Evolutionary conservation across 1,139 yeast species (phyloP), one percentile per base, ranked within the genome.

Genomic region (Casaregolazyma suthepensis): DNA sequence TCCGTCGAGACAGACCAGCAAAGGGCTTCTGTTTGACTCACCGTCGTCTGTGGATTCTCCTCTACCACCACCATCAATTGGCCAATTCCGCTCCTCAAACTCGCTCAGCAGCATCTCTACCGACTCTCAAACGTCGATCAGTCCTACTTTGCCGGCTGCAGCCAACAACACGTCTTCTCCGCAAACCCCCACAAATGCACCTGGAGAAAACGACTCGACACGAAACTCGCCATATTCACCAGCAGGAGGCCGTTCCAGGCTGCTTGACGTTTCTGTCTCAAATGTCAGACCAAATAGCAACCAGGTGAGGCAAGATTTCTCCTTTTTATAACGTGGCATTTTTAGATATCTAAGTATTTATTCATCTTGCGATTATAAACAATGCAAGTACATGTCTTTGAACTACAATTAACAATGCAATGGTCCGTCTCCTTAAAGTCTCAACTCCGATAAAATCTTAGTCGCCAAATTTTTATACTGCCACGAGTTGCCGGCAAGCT

Each of bases 401-500:
- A 35, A 35, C 40, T 35, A 35, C 40, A 15, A 13, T 35, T 15
- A 35, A 35, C 17, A 35, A 35, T 35, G 40, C 40, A 35, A 35
- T 35, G 40, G 17, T 31, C 19, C 26, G 12, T 40, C 5, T 38
- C 35, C 15, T 29, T 64, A 70, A 40, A 90, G 74, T 63, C 86
- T 85, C 70, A 91, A 76, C 63, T 88, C 93, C 57, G 80, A 79
- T 71, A 91, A 78, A 49, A 91, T 85, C 68, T 85, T 89, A 56
- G 94, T 84, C 2, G 97, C 98, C 68, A 91, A 75, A n/a, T 90
- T 85, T 73, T 91, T 91, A 72, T 91, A 91, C 71, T 87, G 82
- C 98, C 98, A 91, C 1, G 97, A 88, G 69, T 93, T 90, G 63
- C 99, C 99, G 56, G 87, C 79, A 46, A 91, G 78, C 69, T 91